These are phyloP conservation scores for Colletotrichum salicis DNA, from an alignment of 2,329 filamentous ascomycete genomes.

Conservation along the genomic window DNA sequence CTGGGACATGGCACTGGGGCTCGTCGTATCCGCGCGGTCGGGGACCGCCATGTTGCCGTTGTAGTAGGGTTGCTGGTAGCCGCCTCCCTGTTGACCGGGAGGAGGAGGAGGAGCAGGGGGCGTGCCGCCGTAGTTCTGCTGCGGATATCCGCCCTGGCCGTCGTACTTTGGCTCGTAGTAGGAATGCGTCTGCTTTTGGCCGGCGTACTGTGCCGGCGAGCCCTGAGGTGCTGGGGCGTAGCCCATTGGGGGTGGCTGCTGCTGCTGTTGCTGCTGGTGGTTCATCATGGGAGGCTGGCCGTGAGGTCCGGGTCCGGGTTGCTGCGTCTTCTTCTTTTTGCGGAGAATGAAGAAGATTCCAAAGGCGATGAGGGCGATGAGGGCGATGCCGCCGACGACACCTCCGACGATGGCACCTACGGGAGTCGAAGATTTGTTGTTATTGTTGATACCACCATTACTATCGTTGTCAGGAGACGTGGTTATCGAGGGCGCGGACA, in stretches of 20 bases:
- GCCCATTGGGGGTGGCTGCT: conserved; percentile 3
- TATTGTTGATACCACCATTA: not conserved
- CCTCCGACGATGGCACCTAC: conserved; percentile 52
- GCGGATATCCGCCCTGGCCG: conserved; percentile 28
- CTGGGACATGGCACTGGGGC: conserved; percentile 31
- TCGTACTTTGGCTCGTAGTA: conserved; percentile 44
- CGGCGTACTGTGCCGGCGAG: conserved; percentile 9
- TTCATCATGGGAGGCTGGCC: conserved; percentile 13
- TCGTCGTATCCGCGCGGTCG: conserved; percentile 33
- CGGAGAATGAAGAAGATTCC: conserved; percentile 47
- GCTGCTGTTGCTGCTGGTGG: conserved; percentile 7
- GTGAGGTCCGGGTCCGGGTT: not conserved
- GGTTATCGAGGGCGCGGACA: conserved; percentile 5
- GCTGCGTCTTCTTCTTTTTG: conserved; percentile 41
- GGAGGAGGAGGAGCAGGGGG: conserved; percentile 36
- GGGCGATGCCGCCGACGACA: conserved; percentile 50
- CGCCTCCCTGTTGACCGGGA: conserved; percentile 1
- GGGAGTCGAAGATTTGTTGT: conserved; percentile 37
- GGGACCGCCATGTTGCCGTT: conserved; percentile 20
- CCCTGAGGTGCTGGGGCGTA: not conserved
- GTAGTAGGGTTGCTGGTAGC: conserved; percentile 35
- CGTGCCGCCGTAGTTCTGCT: conserved; percentile 34
- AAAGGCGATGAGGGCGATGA: conserved; percentile 43
- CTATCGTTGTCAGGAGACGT: conserved; percentile 16
- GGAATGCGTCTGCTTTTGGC: conserved; percentile 25